Evolutionary conservation across 2,329 filamentous ascomycete species (phyloP), one percentile per base, ranked within the genome.

Genomic region (Verticillium klebahnii): DNA sequence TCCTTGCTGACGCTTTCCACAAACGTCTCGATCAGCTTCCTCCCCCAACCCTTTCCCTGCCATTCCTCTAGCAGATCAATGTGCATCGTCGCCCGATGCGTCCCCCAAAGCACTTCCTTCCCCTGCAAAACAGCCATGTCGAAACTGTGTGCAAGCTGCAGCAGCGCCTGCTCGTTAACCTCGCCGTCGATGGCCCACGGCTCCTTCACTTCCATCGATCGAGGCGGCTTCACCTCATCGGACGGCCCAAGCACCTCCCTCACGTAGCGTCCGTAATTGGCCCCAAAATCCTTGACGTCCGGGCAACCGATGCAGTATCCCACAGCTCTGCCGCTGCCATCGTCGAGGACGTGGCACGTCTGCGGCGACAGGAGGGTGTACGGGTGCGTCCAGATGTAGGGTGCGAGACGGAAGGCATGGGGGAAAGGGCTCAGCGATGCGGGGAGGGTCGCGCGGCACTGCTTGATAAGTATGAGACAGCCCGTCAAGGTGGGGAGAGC

Each of bases 381-480:
- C 40, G 76, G 80, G 67, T 82, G 80, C 9, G 79, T 80, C 81
- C 81, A 83, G 67, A 83, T 66, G 71, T 83, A 82, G 1, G 80
- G 80, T 15, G 78, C 74, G 34, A 81, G 72, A 19, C 71, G 71
- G 56, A 66, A 64, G 5, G 73, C 75, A 12, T 67, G 68, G 39
- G 73, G 68, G 32, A 76, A 77, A 19, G 67, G 55, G 31, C 66
- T 40, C n/a, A 82, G 75, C 5, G 74, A 76, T 0, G 77, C 76
- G 3, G 79, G 78, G 19, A 82, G 76, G 36, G 80, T 83, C 32
- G 71, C 76, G 60, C 79, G 77, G 69, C 81, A 83, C 81, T 82
- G 65, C n/a, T 9, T 17, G 6, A 1, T 9, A 3, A 37, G 32
- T 34, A 62, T n/a, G 9, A 55, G 11, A 62, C 8, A 12, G 32